These are phyloP conservation scores for Dendrobium chrysotoxum DNA, from an alignment of 106 monocot genomes.

Conservation along the genomic window DNA sequence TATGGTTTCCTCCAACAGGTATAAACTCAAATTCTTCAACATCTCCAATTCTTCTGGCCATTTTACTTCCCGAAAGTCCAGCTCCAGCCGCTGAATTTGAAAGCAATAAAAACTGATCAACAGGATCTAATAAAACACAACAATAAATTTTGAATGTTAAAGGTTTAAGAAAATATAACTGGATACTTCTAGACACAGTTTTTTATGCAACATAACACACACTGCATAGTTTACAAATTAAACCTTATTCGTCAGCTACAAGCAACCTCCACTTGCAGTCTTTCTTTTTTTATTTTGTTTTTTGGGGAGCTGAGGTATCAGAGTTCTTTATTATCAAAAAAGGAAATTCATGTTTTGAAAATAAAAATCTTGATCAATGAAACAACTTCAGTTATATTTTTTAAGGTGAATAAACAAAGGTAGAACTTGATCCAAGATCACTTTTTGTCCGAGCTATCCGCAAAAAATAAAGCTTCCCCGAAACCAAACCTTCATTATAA, in stretches of 20 bases:
- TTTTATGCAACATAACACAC: neutral
- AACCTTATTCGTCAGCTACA: neutral
- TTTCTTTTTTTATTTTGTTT: neutral
- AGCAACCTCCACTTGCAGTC: neutral
- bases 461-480: neutral
- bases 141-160: neutral
- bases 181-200: neutral
- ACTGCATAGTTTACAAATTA: neutral
- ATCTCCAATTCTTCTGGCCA: conserved; percentile 90
- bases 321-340: neutral
- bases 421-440: neutral
- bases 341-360: neutral
- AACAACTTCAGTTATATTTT: neutral
- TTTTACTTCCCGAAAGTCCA: conserved; percentile 96
- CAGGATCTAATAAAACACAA: neutral
- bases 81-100: conserved; percentile 86
- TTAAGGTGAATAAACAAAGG: neutral
- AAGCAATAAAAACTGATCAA: neutral
- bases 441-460: neutral
- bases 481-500: neutral
- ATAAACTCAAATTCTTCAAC: conserved; percentile 97
- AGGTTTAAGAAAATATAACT: neutral
- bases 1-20: conserved; percentile 78
- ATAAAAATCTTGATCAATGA: neutral
- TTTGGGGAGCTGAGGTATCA: neutral